Conservation (phyloP, 257 asterid species). For the Dorcoceras hygrometricum region DNA sequence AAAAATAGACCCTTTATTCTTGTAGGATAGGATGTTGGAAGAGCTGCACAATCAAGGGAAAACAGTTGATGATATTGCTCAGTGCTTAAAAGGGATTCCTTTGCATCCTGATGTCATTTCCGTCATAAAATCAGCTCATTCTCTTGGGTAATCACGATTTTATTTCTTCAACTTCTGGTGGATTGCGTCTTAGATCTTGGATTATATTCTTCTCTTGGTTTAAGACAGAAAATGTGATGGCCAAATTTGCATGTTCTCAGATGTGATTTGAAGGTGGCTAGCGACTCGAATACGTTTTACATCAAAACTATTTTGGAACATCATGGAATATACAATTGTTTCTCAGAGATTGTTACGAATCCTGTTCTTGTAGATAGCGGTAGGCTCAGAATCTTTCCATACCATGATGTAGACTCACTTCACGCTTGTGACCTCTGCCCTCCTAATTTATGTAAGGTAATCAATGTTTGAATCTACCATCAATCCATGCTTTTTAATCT, state of each 20-base stretch:
- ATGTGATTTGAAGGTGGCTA: slow-evolving; percentile 79
- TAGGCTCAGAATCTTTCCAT: slow-evolving; percentile 66
- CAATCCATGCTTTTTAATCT: background rate
- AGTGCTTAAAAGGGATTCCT: slow-evolving; percentile 59
- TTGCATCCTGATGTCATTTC: slow-evolving; percentile 51
- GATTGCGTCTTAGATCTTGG: background rate
- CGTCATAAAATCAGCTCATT: slow-evolving; percentile 59
- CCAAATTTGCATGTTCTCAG: slow-evolving; percentile 36
- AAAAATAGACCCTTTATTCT: slow-evolving; percentile 6
- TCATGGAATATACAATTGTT: slow-evolving; percentile 51
- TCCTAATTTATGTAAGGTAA: slow-evolving; percentile 83
- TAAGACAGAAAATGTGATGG: slow-evolving; percentile 6
- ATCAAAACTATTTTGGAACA: slow-evolving; percentile 68
- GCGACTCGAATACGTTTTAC: slow-evolving; percentile 73
- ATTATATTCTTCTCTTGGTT: background rate
- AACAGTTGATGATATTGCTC: slow-evolving; percentile 51
- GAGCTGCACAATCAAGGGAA: slow-evolving; percentile 59
- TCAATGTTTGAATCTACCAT: background rate
- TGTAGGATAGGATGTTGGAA: slow-evolving; percentile 73
- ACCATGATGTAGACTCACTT: slow-evolving; percentile 35
- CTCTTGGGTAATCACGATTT: slow-evolving; percentile 46
- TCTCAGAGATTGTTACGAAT: slow-evolving; percentile 71
- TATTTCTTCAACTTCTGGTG: background rate
- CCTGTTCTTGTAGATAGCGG: slow-evolving; percentile 49
- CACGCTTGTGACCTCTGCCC: slow-evolving; percentile 76